phyloP scores from a whole-genome alignment of 2,329 filamentous ascomycete species.

The Colletotrichum sojae region DNA sequence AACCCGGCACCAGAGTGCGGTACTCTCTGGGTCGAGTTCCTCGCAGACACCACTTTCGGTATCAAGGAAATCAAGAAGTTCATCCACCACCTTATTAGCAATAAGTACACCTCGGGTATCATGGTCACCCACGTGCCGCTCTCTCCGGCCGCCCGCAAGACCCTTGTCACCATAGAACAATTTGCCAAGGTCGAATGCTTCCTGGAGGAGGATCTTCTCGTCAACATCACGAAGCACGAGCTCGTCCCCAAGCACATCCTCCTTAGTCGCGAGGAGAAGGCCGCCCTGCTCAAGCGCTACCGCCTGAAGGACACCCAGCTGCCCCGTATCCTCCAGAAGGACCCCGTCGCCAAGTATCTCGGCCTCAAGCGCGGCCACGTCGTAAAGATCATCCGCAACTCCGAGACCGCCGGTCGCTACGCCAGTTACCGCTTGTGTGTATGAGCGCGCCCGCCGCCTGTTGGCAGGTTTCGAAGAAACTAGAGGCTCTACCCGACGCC shows the following conservation, averaged over 20 bases:
- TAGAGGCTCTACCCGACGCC: not conserved
- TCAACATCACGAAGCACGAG: constrained; percentile 99
- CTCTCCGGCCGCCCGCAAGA: constrained; percentile 88
- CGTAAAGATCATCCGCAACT: constrained; percentile 97
- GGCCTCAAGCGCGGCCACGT: constrained; percentile 93
- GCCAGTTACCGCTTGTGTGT: constrained; percentile 89
- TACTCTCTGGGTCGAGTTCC: constrained; percentile 94
- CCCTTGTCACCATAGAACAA: constrained; percentile 82
- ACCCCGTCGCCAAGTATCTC: constrained; percentile 93
- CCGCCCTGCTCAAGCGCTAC: constrained; percentile 87
- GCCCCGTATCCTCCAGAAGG: constrained; percentile 89
- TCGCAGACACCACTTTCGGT: constrained; percentile 82
- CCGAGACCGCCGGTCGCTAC: constrained; percentile 95
- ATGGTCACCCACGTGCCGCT: constrained; percentile 88
- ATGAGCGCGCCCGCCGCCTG: constrained; percentile 51
- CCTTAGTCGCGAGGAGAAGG: constrained; percentile 91
- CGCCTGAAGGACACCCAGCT: constrained; percentile 97
- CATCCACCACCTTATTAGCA: constrained; percentile 82
- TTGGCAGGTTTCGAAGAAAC: not conserved
- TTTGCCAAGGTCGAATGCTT: constrained; percentile 92
- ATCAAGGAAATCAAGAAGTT: constrained; percentile 94
- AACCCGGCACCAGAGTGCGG: constrained; percentile 83
- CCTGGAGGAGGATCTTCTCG: constrained; percentile 92
- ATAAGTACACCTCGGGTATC: constrained; percentile 91
- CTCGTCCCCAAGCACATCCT: constrained; percentile 94